These are phyloP conservation scores for Globisporangium canariense DNA, from an alignment of 352 stramenopile genomes.

Conservation along the genomic window DNA sequence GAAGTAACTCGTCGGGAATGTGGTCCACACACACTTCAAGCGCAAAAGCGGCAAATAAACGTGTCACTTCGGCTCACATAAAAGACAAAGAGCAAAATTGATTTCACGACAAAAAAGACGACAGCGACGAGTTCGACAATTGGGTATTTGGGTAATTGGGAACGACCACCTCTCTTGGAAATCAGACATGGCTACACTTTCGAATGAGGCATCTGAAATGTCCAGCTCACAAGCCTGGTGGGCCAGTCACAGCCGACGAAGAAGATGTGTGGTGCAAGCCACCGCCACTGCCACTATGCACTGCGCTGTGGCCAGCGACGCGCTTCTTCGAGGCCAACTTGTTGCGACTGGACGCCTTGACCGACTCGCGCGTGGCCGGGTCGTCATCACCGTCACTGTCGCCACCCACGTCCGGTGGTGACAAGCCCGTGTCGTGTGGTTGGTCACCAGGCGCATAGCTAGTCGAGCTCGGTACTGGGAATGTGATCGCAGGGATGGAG, in stretches of 20 bases:
- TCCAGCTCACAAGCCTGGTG: background rate
- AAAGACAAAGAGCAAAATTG: too few relatives aligned
- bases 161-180: background rate
- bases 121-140: too few relatives aligned
- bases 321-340: constrained; percentile 61
- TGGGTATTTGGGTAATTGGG: background rate
- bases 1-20: background rate
- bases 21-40: background rate
- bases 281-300: background rate
- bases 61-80: background rate
- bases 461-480: background rate
- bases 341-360: constrained; percentile 62
- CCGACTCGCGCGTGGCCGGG: constrained; percentile 52
- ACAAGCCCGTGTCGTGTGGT: background rate
- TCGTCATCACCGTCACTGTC: constrained; percentile 42
- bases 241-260: background rate
- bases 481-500: constrained; percentile 17
- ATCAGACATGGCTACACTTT: background rate
- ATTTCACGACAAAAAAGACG: too few relatives aligned
- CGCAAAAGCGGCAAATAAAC: background rate
- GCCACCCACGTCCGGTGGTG: constrained; percentile 12
- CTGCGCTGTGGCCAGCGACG: background rate
- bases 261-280: background rate
- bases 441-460: background rate
- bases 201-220: background rate